These are phyloP conservation scores for Crithidia sp. DNA, from an alignment of 208 protist genomes.

Conservation along the genomic window DNA sequence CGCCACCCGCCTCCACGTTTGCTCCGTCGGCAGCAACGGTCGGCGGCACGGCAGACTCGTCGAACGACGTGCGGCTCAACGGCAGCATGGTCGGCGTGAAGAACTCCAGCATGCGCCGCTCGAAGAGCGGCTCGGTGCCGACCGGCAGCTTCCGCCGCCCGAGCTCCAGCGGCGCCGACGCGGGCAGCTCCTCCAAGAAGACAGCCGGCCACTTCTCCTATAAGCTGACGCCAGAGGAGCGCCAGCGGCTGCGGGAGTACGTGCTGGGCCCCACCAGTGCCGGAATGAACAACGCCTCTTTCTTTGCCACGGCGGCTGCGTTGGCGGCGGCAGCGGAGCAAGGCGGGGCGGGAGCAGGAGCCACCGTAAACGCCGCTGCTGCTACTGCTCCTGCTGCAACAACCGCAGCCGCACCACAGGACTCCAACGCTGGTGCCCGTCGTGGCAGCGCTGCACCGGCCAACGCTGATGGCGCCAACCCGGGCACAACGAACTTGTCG, in stretches of 20 bases:
- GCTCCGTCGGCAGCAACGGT: constrained; percentile 12
- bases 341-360: background rate
- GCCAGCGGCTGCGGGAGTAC: constrained; percentile 32
- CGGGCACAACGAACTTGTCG: background rate
- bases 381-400: background rate
- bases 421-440: background rate
- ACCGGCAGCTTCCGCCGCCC: constrained; percentile 4
- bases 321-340: constrained; percentile 6
- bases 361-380: background rate
- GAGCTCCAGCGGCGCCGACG: background rate
- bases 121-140: background rate
- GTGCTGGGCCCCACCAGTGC: constrained; percentile 16
- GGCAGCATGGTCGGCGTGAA: constrained; percentile 6
- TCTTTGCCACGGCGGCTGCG: constrained; percentile 2
- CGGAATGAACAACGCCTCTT: background rate
- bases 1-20: constrained; percentile 9
- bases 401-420: background rate
- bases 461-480: background rate
- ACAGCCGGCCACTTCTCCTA: constrained; percentile 24
- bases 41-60: constrained; percentile 6
- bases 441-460: background rate
- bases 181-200: constrained; percentile 4
- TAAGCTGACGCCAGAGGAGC: constrained; percentile 29
- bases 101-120: constrained; percentile 1
- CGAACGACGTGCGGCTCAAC: constrained; percentile 4